Conservation (phyloP, 2,329 filamentous ascomycete genomes). For the Calonectria naviculata region DNA sequence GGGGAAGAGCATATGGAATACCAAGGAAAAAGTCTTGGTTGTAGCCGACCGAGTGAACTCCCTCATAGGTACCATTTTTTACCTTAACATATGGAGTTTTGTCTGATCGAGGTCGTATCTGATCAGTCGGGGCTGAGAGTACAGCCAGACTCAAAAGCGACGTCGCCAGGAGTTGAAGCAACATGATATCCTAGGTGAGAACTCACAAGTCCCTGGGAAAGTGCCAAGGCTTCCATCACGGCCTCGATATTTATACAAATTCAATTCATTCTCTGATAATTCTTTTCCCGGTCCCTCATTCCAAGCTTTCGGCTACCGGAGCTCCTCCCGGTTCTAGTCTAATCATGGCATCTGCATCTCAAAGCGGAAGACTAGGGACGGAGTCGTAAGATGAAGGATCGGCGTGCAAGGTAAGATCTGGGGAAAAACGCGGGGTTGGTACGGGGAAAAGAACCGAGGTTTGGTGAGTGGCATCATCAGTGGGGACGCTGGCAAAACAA, state of each 20-base stretch:
- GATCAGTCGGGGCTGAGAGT: background rate
- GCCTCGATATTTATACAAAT: background rate
- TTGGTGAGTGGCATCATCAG: background rate
- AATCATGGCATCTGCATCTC: background rate
- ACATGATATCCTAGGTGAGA: background rate
- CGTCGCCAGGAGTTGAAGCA: background rate
- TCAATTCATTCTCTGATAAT: background rate
- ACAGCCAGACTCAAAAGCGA: background rate
- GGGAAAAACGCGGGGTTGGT: conserved; percentile 5
- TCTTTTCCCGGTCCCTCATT: background rate
- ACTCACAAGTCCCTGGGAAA: background rate
- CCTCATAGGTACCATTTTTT: conserved; percentile 8
- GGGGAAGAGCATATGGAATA: conserved; percentile 9
- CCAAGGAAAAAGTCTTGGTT: conserved; percentile 13
- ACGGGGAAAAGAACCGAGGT: background rate
- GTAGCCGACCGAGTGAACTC: background rate
- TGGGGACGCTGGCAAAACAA: background rate
- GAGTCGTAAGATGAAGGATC: background rate
- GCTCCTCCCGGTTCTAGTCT: background rate
- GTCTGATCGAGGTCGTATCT: background rate
- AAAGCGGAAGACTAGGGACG: background rate
- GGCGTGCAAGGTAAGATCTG: background rate
- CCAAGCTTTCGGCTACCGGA: background rate
- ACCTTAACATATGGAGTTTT: background rate
- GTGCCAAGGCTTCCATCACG: background rate